Percentiles rank a stretch among this genome's conserved stretches.
phyloP scores from a whole-genome alignment of 1,284 basidiomycete species.

The Athelia psychrophila region DNA sequence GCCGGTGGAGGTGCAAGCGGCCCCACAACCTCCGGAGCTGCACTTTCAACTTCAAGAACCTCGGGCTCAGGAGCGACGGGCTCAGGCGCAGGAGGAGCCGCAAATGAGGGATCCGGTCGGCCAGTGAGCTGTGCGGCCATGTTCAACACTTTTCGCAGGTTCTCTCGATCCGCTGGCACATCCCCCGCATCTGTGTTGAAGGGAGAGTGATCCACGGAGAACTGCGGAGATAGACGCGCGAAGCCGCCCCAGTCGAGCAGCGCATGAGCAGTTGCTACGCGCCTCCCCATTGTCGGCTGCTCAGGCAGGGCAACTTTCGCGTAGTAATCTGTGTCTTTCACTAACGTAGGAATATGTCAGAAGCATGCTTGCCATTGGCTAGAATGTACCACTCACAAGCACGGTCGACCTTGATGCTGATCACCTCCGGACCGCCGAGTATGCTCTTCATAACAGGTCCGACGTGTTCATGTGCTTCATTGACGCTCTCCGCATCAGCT shows the following conservation, averaged over 20 bases:
- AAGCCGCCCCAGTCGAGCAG: neutral
- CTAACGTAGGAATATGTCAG: neutral
- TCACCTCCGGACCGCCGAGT: neutral
- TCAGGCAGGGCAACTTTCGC: neutral
- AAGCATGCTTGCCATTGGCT: neutral
- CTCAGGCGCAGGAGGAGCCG: neutral
- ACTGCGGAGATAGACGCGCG: conserved; percentile 5
- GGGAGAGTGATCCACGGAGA: neutral
- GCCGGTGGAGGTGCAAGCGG: too few relatives aligned
- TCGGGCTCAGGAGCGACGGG: too few relatives aligned
- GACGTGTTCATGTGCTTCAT: neutral
- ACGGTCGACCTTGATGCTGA: neutral
- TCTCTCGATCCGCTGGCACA: neutral
- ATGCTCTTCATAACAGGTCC: neutral
- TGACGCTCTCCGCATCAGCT: neutral
- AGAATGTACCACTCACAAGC: neutral
- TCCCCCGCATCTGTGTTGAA: neutral
- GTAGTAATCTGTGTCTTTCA: neutral
- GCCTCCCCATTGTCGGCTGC: neutral
- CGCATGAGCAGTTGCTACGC: neutral
- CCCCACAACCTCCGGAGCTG: too few relatives aligned
- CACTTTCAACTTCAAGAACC: too few relatives aligned
- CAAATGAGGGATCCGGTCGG: neutral
- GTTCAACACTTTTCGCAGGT: neutral
- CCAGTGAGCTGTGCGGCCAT: neutral